A percentile compares a stretch with the other conserved stretches of the same genome.
These are phyloP conservation scores for Lipomyces chichibuensis DNA, from an alignment of 805 yeast genomes.

Conservation along the genomic window DNA sequence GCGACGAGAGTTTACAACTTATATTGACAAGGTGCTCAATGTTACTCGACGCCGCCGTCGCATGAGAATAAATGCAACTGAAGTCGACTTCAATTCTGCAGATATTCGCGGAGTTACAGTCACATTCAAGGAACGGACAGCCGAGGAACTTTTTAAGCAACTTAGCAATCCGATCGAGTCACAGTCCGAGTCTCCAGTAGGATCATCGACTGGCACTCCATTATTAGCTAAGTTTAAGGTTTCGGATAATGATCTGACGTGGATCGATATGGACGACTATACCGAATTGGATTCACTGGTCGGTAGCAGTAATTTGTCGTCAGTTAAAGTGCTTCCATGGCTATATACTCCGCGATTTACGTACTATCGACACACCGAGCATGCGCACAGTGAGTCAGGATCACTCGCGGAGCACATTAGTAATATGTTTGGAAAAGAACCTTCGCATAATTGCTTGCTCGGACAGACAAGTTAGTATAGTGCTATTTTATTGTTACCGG, in stretches of 20 bases:
- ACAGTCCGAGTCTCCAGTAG: conserved; percentile 22
- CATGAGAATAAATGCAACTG: conserved; percentile 67
- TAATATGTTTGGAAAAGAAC: conserved; percentile 56
- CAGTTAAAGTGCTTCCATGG: conserved; percentile 61
- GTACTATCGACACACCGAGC: conserved; percentile 65
- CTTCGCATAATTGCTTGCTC: conserved; percentile 66
- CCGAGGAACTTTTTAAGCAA: conserved; percentile 45
- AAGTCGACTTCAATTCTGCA: conserved; percentile 66
- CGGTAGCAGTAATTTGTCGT: conserved; percentile 38
- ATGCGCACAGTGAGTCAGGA: conserved; percentile 38
- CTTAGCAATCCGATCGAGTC: conserved; percentile 36
- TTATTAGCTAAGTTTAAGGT: conserved; percentile 40
- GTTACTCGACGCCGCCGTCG: conserved; percentile 45
- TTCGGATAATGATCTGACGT: conserved; percentile 48
- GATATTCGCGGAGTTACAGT: conserved; percentile 72
- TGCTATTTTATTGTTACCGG: not conserved
- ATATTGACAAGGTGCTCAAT: conserved; percentile 26
- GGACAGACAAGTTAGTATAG: conserved; percentile 31
- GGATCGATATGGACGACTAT: conserved; percentile 80
- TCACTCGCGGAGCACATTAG: conserved; percentile 36
- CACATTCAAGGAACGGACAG: conserved; percentile 59
- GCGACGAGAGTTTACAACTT: conserved; percentile 44
- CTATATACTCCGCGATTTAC: conserved; percentile 69
- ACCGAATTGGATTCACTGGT: conserved; percentile 57
- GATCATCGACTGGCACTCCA: conserved; percentile 37